These are phyloP conservation scores for Stellera chamaejasme DNA, from an alignment of 345 rosid genomes.

Conservation along the genomic window DNA sequence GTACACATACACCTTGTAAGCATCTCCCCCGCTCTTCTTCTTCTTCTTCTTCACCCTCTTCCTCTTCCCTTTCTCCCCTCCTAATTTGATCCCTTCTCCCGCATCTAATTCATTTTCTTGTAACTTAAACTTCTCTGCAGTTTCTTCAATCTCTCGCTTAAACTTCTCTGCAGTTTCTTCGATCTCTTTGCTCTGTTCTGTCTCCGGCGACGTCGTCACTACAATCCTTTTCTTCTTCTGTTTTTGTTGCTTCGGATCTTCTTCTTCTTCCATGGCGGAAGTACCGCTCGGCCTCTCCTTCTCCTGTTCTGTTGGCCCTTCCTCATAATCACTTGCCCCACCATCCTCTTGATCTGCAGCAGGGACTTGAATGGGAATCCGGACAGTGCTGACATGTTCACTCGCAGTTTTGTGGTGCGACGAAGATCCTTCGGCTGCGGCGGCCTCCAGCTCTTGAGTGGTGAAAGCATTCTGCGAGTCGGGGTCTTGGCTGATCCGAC, in stretches of 20 bases:
- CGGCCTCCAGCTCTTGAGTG: not conserved
- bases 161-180: not conserved
- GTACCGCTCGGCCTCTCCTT: conserved; percentile 8
- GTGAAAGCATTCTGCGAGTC: not conserved
- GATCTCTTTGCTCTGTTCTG: not conserved
- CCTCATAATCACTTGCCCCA: too few species aligned
- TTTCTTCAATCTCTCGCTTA: not conserved
- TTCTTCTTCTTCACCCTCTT: conserved; percentile 10
- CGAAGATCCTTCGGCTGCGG: not conserved
- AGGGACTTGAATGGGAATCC: conserved; percentile 9
- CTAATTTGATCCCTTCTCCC: not conserved
- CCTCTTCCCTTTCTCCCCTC: conserved; percentile 13
- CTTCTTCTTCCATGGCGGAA: not conserved
- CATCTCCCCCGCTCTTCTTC: conserved; percentile 16
- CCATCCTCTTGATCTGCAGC: too few species aligned
- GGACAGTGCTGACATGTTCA: not conserved
- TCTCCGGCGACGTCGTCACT: too few species aligned
- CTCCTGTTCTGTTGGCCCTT: conserved; percentile 7
- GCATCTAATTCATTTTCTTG: not conserved
- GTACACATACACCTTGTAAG: conserved; percentile 54
- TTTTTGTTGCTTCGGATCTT: not conserved
- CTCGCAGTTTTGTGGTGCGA: too few species aligned
- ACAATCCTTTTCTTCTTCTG: too few species aligned
- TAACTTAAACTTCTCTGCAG: not conserved
- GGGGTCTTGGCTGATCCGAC: conserved; percentile 9